These are phyloP conservation scores for Hondaea fermentalgiana DNA, from an alignment of 108 stramenopile species.

Conservation along the genomic window DNA sequence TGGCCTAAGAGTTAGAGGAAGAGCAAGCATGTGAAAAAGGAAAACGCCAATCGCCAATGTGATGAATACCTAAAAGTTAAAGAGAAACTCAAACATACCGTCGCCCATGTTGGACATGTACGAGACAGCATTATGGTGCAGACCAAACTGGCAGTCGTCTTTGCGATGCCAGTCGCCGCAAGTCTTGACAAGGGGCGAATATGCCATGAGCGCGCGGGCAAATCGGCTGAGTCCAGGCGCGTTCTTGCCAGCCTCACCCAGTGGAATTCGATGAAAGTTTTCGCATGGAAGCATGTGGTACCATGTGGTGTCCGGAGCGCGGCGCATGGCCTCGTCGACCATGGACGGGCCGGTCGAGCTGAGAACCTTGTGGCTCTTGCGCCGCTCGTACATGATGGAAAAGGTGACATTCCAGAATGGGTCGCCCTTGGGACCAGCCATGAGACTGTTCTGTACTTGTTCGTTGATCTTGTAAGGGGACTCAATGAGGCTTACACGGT, in stretches of 20 bases:
- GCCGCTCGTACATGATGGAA: not conserved
- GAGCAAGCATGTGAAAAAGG: too few relatives aligned
- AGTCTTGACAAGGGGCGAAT: not conserved
- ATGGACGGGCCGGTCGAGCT: conserved; percentile 10
- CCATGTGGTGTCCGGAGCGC: not conserved
- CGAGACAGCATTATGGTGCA: not conserved
- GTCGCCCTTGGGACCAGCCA: not conserved
- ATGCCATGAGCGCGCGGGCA: not conserved
- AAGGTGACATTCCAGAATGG: conserved; percentile 16
- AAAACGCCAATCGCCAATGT: too few relatives aligned
- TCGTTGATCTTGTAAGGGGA: not conserved
- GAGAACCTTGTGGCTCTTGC: not conserved
- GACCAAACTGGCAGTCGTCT: conserved; percentile 4
- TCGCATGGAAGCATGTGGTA: not conserved
- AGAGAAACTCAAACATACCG: not conserved
- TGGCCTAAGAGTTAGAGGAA: too few relatives aligned
- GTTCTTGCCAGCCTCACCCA: not conserved
- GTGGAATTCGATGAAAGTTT: not conserved
- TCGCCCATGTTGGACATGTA: not conserved
- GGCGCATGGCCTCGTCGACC: conserved; percentile 9
- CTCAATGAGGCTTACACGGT: not conserved
- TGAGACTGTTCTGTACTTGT: conserved; percentile 7
- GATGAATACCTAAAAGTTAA: not conserved
- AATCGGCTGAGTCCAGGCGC: not conserved
- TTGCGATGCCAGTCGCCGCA: not conserved